Base-by-base conservation (phyloP, 441 rosid species). In the Capsella rubella region DNA sequence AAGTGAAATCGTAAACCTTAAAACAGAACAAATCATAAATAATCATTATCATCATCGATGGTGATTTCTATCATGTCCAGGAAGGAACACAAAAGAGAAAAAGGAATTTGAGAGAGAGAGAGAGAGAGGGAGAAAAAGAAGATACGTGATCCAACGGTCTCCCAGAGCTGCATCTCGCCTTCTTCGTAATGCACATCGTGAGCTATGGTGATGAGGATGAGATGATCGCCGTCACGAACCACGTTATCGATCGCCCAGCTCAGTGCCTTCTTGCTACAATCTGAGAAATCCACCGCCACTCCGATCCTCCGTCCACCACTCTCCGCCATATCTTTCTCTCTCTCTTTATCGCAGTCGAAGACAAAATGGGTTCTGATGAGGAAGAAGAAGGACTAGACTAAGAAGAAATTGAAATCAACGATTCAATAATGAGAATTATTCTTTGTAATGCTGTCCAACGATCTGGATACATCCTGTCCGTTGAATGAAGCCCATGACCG, bases 81-180 rank as follows among this genome's bases (percentile, higher is more conserved):
- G n/a, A 42, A 45, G 10, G 11, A 15, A 15, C 10, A 47, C 35
- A 16, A 16, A 47, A 14, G 9, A 1, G 50, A 6, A 46, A 46
- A 1, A 46, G 50, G 50, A 15, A 1, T 0, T n/a, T 5, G 50
- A n/a, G 52, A 49, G 21, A 46, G 10, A 46, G 53, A 49, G 25
- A 21, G 50, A n/a, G 52, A 49, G 21, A 46, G 10, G 15, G 53
- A 49, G 53, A 49, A 16, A 28, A 15, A 14, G 35, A 15, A n/a
- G 58, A 5, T 87, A 92, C 99, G 99, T 50, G 97, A 87, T 53
- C 99, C 99, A 37, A 89, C 86, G 85, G 62, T 80, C 70, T 55
- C 90, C 99, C 98, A 95, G 69, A 95, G 97, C 85, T 89, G 98
- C 84, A 82, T 79, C 89, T 91, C 93, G 72, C 99, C 97, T 13